Evolutionary conservation across 768 basidiomycete species (phyloP), one percentile per base, ranked within the genome.

Genomic region (Trametes gibbosa): DNA sequence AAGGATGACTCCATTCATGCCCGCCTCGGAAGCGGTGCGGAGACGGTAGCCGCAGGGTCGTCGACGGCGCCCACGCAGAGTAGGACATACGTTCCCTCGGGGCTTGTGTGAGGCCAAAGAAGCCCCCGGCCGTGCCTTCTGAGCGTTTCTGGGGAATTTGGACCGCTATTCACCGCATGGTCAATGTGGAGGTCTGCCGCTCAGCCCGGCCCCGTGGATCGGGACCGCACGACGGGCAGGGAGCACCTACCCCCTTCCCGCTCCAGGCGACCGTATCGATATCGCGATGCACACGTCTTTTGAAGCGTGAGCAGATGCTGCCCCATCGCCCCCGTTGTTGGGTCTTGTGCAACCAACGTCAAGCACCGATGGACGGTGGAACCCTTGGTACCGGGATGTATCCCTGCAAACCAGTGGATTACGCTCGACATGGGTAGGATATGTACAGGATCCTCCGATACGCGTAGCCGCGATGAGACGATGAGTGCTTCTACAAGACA

Each of bases 371-470:
- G n/a, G n/a, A n/a, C n/a, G n/a, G n/a, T n/a, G n/a, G n/a, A n/a
- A n/a, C n/a, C n/a, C n/a, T n/a, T n/a, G n/a, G 35, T 9, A 1
- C 10, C 35, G 29, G 12, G 9, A 3, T 19, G 24, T 12, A 24
- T 17, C 6, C 37, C n/a, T 45, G 32, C 23, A 45, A 39, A 47
- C 12, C 29, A 25, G 37, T 57, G 13, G 32, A 62, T 58, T 58
- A 62, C 49, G 50, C 51, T 14, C 24, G 41, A 37, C 43, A 48
- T 37, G 42, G 24, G 45, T 61, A 61, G 50, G 32, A 23, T 61
- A 61, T 53, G 50, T 56, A 52, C 60, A 53, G 17, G 25, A 61
- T 7, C 25, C 42, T 56, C 55, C 60, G 25, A 52, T 55, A 50
- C 32, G 53, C 60, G 40, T 52, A 50, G 40, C 48, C 53, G 50